These are phyloP conservation scores for Paramecium sonneborni DNA, from an alignment of 73 alveolate genomes.

Conservation along the genomic window DNA sequence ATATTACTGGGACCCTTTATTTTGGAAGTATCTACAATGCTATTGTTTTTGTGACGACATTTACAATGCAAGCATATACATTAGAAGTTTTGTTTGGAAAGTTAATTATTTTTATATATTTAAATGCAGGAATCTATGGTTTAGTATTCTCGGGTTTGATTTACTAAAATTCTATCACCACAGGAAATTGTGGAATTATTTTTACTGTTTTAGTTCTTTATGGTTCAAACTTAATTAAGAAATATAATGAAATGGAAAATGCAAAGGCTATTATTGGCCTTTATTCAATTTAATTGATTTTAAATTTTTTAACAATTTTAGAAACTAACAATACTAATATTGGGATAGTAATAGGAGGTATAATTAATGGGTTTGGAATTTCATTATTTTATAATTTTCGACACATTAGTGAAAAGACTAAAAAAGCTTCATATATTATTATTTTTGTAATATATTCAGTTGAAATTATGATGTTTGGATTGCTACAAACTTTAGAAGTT, in stretches of 20 bases:
- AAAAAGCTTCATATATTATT: background rate
- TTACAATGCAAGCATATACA: background rate
- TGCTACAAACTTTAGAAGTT: background rate
- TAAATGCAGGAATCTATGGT: slow-evolving; percentile 14
- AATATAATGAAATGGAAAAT: background rate
- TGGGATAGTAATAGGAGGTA: background rate
- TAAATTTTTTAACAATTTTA: background rate
- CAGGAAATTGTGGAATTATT: background rate
- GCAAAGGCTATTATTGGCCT: background rate
- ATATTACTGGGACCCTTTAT: background rate
- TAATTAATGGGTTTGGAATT: background rate
- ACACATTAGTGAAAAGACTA: background rate
- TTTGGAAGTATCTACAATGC: slow-evolving; percentile 28
- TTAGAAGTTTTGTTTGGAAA: background rate
- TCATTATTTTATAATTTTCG: background rate
- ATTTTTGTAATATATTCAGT: background rate
- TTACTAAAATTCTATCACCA: background rate
- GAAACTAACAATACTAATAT: background rate
- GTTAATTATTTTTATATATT: background rate
- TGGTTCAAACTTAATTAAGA: background rate
- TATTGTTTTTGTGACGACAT: background rate
- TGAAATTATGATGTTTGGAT: background rate
- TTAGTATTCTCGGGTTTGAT: background rate
- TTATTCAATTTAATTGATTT: background rate
- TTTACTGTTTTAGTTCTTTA: background rate